A percentile compares a stretch with the other conserved stretches of the same genome.
These are phyloP conservation scores for Westerdykella ornata DNA, from an alignment of 2,329 filamentous ascomycete species.

Conservation along the genomic window DNA sequence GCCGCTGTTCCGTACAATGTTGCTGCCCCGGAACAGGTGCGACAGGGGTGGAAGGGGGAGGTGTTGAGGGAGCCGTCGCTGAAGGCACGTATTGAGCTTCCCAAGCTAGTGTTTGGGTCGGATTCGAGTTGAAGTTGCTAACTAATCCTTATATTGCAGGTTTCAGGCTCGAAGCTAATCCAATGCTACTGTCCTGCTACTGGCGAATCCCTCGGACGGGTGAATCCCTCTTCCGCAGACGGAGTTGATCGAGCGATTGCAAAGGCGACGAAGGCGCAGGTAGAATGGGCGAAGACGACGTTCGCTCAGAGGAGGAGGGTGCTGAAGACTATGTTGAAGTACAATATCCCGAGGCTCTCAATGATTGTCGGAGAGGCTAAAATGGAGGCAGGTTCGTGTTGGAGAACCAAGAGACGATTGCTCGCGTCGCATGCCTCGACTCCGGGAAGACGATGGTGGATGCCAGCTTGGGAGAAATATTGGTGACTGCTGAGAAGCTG, in stretches of 20 bases:
- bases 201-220: constrained; percentile 69
- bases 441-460: constrained; percentile 96
- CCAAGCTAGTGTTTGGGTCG: neutral
- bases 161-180: constrained; percentile 59
- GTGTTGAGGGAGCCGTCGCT: constrained; percentile 55
- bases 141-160: constrained; percentile 29
- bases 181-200: constrained; percentile 89
- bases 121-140: neutral
- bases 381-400: constrained; percentile 57
- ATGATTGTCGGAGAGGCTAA: neutral
- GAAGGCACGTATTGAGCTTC: constrained; percentile 42
- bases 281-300: constrained; percentile 67
- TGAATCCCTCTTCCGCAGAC: constrained; percentile 68
- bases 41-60: constrained; percentile 48
- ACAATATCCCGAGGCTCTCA: constrained; percentile 10
- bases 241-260: constrained; percentile 74
- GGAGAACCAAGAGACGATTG: constrained; percentile 83
- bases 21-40: constrained; percentile 55
- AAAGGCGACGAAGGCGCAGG: constrained; percentile 67
- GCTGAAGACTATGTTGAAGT: constrained; percentile 69
- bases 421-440: constrained; percentile 77
- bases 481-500: constrained; percentile 89
- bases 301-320: constrained; percentile 74
- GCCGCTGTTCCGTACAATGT: constrained; percentile 54
- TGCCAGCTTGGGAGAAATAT: constrained; percentile 85